Evolutionary conservation across 176 grass and related monocot species (phyloP), one percentile per base, ranked within the genome.

Genomic region (Aechmea fasciata): DNA sequence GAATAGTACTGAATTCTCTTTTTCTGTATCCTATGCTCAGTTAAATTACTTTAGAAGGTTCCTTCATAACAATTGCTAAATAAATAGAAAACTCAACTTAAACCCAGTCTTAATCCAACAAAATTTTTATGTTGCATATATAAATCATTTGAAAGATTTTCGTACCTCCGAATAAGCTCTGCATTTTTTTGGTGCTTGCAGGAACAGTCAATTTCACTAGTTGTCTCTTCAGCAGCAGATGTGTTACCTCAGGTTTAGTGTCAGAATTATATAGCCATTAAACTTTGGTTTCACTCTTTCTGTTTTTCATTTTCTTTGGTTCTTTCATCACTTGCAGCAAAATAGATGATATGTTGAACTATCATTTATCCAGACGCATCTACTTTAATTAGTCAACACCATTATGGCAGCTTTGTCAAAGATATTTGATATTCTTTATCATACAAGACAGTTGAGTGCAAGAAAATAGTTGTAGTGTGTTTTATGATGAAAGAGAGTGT

Each of bases 141-240:
- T 41, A 41, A 41, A 41, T 41, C 33, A 41, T 41, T 41, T 41
- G 13, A 9, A 66, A 10, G 14, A 17, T 47, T 12, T 66, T 48
- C 48, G 65, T 67, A 67, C n/a, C n/a, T 67, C n/a, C 28, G 7
- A 48, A 67, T 67, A n/a, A 59, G 54, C 26, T n/a, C 12, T 9
- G 5, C n/a, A n/a, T 59, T n/a, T 80, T 80, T 71, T 73, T 73
- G 64, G 62, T 74, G 49, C 22, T 51, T 29, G 3, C 74, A 96
- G 92, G 92, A 96, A 77, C 85, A 84, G 78, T 91, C 92, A 67
- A 63, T 96, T 80, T 96, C 92, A 76, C 67, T 91, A 52, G 82
- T 96, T 53, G 75, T 96, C 77, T 81, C 88, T 75, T 87, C 85
- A 70, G 92, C 66, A 22, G 92, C 81, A 82, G 84, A 96, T 82